These are phyloP conservation scores for Clathrospora elynae DNA, from an alignment of 2,329 filamentous ascomycete species.

Conservation along the genomic window DNA sequence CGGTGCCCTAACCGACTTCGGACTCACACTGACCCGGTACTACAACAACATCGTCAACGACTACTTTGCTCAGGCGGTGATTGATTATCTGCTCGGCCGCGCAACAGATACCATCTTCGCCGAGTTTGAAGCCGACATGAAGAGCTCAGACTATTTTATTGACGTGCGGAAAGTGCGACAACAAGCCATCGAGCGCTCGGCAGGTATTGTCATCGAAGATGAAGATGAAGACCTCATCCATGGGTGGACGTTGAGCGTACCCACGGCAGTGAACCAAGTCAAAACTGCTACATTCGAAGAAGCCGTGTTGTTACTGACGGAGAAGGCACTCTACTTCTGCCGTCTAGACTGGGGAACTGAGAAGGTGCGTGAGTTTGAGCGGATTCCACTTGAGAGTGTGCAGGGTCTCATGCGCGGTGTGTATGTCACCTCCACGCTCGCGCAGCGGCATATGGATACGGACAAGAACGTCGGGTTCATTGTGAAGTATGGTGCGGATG, in stretches of 20 bases:
- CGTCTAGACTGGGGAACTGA: constrained; percentile 94
- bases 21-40: constrained; percentile 80
- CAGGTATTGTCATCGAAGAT: constrained; percentile 75
- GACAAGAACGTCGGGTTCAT: constrained; percentile 82
- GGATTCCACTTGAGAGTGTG: constrained; percentile 77
- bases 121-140: constrained; percentile 93
- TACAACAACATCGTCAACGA: constrained; percentile 94
- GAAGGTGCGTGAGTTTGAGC: constrained; percentile 90
- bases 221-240: constrained; percentile 85
- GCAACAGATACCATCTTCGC: constrained; percentile 84
- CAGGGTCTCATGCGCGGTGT: constrained; percentile 76
- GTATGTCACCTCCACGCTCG: constrained; percentile 89
- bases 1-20: constrained; percentile 88
- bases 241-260: constrained; percentile 87
- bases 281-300: constrained; percentile 80
- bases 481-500: constrained; percentile 74
- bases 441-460: constrained; percentile 76
- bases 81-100: constrained; percentile 91
- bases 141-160: constrained; percentile 87
- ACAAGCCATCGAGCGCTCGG: constrained; percentile 85
- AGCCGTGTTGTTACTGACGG: constrained; percentile 83
- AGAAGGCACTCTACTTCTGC: constrained; percentile 83
- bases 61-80: constrained; percentile 93
- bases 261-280: constrained; percentile 69
- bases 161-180: constrained; percentile 84